Base-by-base conservation (phyloP, 495 filamentous ascomycete genomes). In the Paragyromitra xinjiangensis region DNA sequence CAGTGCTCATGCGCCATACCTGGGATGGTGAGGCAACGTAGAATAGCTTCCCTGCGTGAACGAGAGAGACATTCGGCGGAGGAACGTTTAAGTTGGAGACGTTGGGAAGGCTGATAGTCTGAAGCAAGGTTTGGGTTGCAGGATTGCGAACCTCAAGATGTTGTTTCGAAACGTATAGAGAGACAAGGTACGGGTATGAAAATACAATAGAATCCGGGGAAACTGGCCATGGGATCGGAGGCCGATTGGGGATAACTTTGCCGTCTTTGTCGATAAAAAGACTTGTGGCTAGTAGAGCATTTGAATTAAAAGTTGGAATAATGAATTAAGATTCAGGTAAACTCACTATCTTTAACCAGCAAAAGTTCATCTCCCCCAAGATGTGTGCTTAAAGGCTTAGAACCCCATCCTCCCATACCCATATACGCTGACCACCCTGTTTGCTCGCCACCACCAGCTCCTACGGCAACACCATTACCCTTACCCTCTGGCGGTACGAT, bases 1-100 rank as follows among this genome's bases (percentile, higher is more conserved):
- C 88, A n/a, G 94, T 91, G 58, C 91, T 91, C 95, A 98, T 97
- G 63, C 94, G 90, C 96, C 96, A 99, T 40, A 99, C 92, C 24
- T 86, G 91, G 16, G 94, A 88, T 42, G 98, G 94, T 78, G 94
- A 97, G 6, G 90, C 87, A 19, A 98, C 94, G 64, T 97, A 88
- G 79, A 98, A 98, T 0, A 94, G 93, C 83, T 98, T 98, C 0
- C 94, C 95, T 0, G 94, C 94, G 84, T 98, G 95, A 0, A 94
- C 92, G 29, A 99, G 86, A 71, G 94, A 96, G 72, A 94, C 92
- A 55, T 92, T 97, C 1, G 96, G 94, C 69, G 95, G 94, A 0
- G 94, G 93, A n/a, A 98, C 95, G 81, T 98, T 94, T 63, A 99
- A 84, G 66, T 92, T 89, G 45, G 87, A 92, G 0, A 95, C 95